Percentiles rank a stretch among this genome's conserved stretches.
Conservation (phyloP, 371 early-diverging fungal genomes). For the Mortierella polycephala region DNA sequence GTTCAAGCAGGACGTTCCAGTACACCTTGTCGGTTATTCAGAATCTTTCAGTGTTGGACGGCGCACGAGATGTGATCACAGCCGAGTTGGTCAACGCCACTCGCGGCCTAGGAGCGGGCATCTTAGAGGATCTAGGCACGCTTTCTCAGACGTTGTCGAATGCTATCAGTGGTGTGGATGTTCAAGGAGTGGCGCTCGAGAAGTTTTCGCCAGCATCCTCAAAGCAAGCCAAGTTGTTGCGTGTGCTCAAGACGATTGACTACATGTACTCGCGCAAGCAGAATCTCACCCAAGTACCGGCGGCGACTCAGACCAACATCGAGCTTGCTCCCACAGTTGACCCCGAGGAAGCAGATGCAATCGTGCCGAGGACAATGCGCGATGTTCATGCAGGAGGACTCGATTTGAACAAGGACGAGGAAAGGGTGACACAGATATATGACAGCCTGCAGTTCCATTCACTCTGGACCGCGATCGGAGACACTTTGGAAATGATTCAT, state of each 20-base stretch:
- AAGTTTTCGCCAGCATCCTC: slow-evolving; percentile 88
- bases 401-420: slow-evolving; percentile 60
- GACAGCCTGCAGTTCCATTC: slow-evolving; percentile 75
- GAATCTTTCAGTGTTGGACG: slow-evolving; percentile 79
- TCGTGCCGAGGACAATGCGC: slow-evolving; percentile 43
- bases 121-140: slow-evolving; percentile 74
- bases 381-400: slow-evolving; percentile 23
- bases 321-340: slow-evolving; percentile 56
- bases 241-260: slow-evolving; percentile 95
- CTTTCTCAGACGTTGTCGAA: slow-evolving; percentile 69
- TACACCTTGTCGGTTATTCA: slow-evolving; percentile 91
- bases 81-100: slow-evolving; percentile 79
- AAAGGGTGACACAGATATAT: slow-evolving; percentile 72
- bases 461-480: slow-evolving; percentile 87
- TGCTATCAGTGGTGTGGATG: slow-evolving; percentile 70
- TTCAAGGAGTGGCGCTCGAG: slow-evolving; percentile 67
- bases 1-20: slow-evolving; percentile 94
- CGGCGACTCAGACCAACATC: slow-evolving; percentile 45
- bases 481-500: slow-evolving; percentile 77
- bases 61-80: slow-evolving; percentile 80
- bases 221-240: slow-evolving; percentile 90
- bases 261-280: slow-evolving; percentile 73
- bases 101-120: slow-evolving; percentile 73
- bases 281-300: slow-evolving; percentile 24
- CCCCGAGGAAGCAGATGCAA: slow-evolving; percentile 56